phyloP scores from a whole-genome alignment of 83 land plant species.

The Thuja plicata region DNA sequence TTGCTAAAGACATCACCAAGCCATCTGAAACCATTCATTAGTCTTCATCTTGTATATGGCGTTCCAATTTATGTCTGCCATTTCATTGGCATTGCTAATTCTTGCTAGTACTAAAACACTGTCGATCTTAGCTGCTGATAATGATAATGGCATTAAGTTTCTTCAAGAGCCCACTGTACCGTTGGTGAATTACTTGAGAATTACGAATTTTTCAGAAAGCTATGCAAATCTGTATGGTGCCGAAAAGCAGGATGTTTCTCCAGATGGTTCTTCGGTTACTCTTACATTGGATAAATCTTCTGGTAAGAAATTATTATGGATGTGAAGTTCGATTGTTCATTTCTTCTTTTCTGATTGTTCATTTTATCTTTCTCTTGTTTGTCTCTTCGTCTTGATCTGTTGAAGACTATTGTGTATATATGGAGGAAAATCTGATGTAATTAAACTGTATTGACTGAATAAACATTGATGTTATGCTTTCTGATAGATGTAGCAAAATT shows the following conservation, averaged over 20 bases:
- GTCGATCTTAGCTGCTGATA: neutral
- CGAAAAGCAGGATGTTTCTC: slow-evolving; percentile 47
- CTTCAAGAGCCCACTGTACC: neutral
- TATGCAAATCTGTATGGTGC: slow-evolving; percentile 50
- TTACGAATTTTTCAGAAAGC: slow-evolving; percentile 26
- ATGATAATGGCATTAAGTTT: neutral
- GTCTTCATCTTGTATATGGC: neutral
- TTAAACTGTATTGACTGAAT: no score
- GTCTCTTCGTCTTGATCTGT: no score
- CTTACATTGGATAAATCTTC: slow-evolving; percentile 57
- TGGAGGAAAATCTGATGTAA: no score
- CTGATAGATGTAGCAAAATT: no score
- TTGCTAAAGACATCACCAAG: neutral
- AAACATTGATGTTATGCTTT: no score
- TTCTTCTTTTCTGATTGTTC: no score
- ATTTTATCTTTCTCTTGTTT: no score
- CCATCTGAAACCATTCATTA: neutral
- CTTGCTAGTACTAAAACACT: neutral
- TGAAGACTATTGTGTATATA: no score
- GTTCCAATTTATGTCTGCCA: neutral
- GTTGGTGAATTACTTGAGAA: neutral
- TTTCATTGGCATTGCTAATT: neutral
- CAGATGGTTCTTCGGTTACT: slow-evolving; percentile 24
- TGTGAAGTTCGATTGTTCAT: no score
- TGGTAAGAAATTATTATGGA: slow-evolving; percentile 27